phyloP scores from a whole-genome alignment of 345 rosid species.

The Brassica nigra region DNA sequence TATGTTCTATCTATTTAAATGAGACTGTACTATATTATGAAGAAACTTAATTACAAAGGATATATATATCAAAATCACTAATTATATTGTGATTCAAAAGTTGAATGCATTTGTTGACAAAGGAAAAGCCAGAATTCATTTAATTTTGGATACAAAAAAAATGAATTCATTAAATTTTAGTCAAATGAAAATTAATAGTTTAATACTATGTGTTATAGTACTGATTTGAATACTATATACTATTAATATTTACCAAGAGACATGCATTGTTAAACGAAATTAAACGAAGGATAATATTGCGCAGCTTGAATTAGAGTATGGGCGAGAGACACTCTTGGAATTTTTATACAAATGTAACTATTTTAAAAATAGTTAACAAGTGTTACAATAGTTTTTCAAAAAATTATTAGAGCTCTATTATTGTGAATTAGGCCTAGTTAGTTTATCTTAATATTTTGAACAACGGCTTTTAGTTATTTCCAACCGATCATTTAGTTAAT shows the following conservation, averaged over 20 bases:
- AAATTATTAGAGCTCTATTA: too few species aligned
- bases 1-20: neutral
- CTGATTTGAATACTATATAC: neutral
- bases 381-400: too few species aligned
- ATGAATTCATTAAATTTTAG: slow-evolving; percentile 7
- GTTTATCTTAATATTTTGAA: neutral
- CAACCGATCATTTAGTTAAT: neutral
- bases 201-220: neutral
- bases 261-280: neutral
- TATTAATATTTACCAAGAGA: neutral
- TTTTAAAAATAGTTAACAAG: too few species aligned
- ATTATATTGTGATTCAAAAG: neutral
- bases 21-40: neutral
- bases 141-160: neutral
- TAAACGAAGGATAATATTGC: neutral
- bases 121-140: neutral
- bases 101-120: slow-evolving; percentile 22
- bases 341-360: too few species aligned
- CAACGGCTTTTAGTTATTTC: neutral
- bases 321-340: too few species aligned
- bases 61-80: neutral
- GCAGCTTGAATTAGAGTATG: too few species aligned
- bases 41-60: neutral
- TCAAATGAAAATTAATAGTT: neutral
- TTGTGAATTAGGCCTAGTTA: neutral